Conservation (phyloP, 768 basidiomycete genomes). For the Macrolepiota dolichaula region DNA sequence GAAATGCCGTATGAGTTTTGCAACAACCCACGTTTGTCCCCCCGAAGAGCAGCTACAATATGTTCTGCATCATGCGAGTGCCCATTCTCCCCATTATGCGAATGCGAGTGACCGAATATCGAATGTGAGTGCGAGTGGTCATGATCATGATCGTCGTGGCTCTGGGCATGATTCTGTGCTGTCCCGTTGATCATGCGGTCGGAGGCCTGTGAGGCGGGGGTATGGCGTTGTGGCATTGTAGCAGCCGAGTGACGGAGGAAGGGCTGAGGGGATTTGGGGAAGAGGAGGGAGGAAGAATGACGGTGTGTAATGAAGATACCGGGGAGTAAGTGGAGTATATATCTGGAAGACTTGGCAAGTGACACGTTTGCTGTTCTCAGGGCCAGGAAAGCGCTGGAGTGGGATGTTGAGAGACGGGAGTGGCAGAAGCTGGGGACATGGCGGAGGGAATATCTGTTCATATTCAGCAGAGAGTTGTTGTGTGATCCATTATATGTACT, state of each 20-base stretch:
- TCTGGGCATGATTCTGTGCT: conserved; percentile 25
- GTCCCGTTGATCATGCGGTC: conserved; percentile 16
- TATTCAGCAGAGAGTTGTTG: not conserved
- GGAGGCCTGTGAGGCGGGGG: conserved; percentile 10
- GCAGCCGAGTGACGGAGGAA: not conserved
- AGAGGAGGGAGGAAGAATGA: not conserved
- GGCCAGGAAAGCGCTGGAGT: not conserved
- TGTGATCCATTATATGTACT: not conserved
- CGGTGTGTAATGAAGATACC: not conserved
- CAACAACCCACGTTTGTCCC: conserved; percentile 47
- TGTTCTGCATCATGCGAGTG: conserved; percentile 61
- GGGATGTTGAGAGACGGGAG: not conserved
- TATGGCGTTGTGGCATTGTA: conserved; percentile 15
- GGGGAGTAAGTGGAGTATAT: not conserved
- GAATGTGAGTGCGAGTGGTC: conserved; percentile 50
- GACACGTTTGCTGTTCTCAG: conserved; percentile 12
- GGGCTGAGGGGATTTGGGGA: not conserved
- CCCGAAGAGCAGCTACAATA: conserved; percentile 65
- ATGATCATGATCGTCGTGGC: conserved; percentile 21
- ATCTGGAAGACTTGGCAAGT: not conserved
- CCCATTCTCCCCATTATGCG: conserved; percentile 51
- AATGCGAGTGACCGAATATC: conserved; percentile 63
- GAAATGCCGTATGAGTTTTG: not conserved
- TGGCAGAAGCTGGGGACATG: not conserved
- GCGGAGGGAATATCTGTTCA: not conserved